Evolutionary conservation across 768 basidiomycete genomes (phyloP), one percentile per base, ranked within the genome.

Genomic region (Coprinopsis cinerea): DNA sequence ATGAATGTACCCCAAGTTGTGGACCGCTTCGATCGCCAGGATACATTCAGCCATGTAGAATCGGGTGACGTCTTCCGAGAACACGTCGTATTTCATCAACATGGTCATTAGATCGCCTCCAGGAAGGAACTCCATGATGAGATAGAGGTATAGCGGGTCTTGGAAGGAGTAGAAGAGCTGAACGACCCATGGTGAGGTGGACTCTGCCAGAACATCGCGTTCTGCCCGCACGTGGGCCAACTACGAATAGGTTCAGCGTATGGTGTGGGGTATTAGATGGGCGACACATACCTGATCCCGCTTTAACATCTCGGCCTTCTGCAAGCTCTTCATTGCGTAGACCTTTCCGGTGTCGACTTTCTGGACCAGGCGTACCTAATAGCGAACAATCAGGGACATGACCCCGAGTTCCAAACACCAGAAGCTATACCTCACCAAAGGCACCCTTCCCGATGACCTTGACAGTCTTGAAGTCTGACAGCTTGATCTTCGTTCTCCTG

Each of bases 21-120:
- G 95, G 1, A 99, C 94, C 1, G 94, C 96, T 64, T 99, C 94
- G 52, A 99, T 96, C 17, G 95, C 95, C 23, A 98, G 77, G 53
- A 97, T 91, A 64, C 93, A 96, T 67, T 99, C 95, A 22, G 95
- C 95, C 82, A 99, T 96, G 67, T 99, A 99, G 70, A 99, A 97
- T 51, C 95, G 85, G 25, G 92, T 94, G 30, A 98, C 95, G 63
- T 98, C 95, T 67, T 98, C 96, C 5, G 91, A 92, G 71, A 98
- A 98, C 6, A 95, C 88, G 66, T 97, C 95, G 68, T 99, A 98
- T 68, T 97, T 98, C 86, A 99, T 99, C 58, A 99, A 74, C 95
- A 98, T 99, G 11, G 96, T 97, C 95, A 99, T 98, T 55, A 99
- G 74, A 65, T 99, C 95, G n/a, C 95, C 95, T 39, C 95, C 95